A percentile compares a stretch with the other conserved stretches of the same genome.
phyloP scores from a whole-genome alignment of 257 asterid genomes.

The Solanum medicagineum region DNA sequence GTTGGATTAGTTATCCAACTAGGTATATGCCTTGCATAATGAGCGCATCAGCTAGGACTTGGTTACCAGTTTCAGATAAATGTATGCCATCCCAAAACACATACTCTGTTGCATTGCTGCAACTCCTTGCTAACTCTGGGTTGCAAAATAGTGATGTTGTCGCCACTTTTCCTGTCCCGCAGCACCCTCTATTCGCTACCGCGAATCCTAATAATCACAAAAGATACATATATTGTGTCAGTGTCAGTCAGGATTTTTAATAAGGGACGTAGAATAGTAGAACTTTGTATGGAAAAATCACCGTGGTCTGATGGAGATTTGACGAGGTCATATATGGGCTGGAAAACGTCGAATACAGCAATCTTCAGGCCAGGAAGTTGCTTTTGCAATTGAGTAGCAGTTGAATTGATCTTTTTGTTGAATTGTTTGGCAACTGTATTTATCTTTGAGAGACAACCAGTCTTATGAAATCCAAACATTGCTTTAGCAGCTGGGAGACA shows the following conservation, averaged over 20 bases:
- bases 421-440: conserved; percentile 63
- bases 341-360: conserved; percentile 64
- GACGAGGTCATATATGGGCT: conserved; percentile 60
- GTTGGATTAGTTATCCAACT: conserved; percentile 23
- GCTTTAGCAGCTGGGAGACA: conserved; percentile 82
- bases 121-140: conserved; percentile 57
- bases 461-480: conserved; percentile 55
- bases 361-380: conserved; percentile 60
- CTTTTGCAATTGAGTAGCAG: conserved; percentile 52
- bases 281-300: neutral
- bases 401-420: conserved; percentile 60
- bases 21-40: conserved; percentile 59
- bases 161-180: conserved; percentile 76
- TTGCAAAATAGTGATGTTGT: conserved; percentile 73
- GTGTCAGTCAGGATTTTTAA: neutral
- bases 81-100: conserved; percentile 98
- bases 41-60: conserved; percentile 55
- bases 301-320: conserved; percentile 48
- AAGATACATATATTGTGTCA: neutral
- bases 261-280: neutral
- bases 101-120: conserved; percentile 55
- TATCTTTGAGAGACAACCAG: conserved; percentile 59
- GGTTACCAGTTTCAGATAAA: conserved; percentile 80
- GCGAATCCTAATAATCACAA: conserved; percentile 35
- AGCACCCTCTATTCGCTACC: conserved; percentile 72